phyloP scores from a whole-genome alignment of 2,329 filamentous ascomycete species.

The Berkeleyomyces basicola region DNA sequence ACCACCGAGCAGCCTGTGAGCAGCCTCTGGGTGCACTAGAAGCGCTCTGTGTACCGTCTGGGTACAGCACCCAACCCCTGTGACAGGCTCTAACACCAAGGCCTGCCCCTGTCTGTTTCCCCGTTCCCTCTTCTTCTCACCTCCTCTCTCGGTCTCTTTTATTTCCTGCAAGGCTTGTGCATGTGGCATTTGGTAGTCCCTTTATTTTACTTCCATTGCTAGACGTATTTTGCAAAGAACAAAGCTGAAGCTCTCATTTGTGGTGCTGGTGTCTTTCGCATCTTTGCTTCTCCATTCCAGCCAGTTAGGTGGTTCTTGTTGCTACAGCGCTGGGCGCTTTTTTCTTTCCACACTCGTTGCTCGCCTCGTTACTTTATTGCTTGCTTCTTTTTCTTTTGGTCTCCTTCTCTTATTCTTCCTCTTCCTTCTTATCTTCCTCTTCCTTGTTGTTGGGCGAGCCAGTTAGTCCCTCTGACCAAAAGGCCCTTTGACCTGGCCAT shows the following conservation, averaged over 20 bases:
- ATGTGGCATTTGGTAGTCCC: background rate
- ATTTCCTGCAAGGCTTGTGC: background rate
- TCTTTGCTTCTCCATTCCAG: background rate
- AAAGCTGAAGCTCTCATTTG: background rate
- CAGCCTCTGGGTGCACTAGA: too few species aligned
- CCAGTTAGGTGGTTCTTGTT: background rate
- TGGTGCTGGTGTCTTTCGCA: background rate
- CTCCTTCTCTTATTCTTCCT: background rate
- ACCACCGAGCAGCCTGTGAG: too few species aligned
- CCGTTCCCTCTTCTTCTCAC: background rate
- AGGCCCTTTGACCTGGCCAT: background rate
- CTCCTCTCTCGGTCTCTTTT: background rate
- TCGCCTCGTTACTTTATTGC: background rate
- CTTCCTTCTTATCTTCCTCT: background rate
- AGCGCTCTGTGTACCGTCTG: too few species aligned
- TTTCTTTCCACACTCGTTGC: background rate
- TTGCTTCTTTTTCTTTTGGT: background rate
- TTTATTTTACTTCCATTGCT: background rate
- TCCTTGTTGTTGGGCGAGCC: background rate
- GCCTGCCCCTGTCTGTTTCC: background rate
- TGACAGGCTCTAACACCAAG: too few species aligned
- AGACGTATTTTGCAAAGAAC: background rate
- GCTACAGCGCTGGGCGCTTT: background rate
- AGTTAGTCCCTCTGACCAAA: background rate
- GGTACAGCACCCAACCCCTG: too few species aligned